Conservation (phyloP, 768 basidiomycete species). For the Coprinopsis cinerea region DNA sequence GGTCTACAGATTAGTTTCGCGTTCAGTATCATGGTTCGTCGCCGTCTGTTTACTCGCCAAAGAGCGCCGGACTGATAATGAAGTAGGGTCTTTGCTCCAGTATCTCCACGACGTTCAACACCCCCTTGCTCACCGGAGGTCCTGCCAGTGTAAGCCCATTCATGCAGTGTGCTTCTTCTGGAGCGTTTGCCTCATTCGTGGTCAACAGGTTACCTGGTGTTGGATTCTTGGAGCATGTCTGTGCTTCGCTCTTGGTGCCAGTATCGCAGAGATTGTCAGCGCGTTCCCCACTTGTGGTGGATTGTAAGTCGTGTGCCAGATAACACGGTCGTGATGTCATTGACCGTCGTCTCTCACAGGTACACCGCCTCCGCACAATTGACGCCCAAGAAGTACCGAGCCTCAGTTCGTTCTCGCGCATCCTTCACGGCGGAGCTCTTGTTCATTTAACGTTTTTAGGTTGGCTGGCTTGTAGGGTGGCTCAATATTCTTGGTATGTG, state of each 20-base stretch:
- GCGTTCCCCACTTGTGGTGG: conserved; percentile 74
- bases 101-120: conserved; percentile 75
- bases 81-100: conserved; percentile 64
- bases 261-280: conserved; percentile 74
- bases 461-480: conserved; percentile 81
- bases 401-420: conserved; percentile 38
- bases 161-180: not conserved
- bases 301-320: conserved; percentile 35
- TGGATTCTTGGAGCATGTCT: conserved; percentile 69
- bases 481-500: conserved; percentile 67
- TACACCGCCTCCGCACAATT: conserved; percentile 81
- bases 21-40: conserved; percentile 65
- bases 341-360: conserved; percentile 29
- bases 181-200: too few relatives aligned
- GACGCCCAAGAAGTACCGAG: conserved; percentile 57
- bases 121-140: conserved; percentile 62
- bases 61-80: conserved; percentile 1
- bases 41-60: not conserved
- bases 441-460: conserved; percentile 24
- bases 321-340: conserved; percentile 1
- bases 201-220: conserved; percentile 62
- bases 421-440: conserved; percentile 1
- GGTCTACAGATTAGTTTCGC: conserved; percentile 58
- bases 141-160: conserved; percentile 50
- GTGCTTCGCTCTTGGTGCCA: conserved; percentile 70